These are phyloP conservation scores for Fomitiporia mediterranea DNA, from an alignment of 1,284 basidiomycete genomes.

Conservation along the genomic window DNA sequence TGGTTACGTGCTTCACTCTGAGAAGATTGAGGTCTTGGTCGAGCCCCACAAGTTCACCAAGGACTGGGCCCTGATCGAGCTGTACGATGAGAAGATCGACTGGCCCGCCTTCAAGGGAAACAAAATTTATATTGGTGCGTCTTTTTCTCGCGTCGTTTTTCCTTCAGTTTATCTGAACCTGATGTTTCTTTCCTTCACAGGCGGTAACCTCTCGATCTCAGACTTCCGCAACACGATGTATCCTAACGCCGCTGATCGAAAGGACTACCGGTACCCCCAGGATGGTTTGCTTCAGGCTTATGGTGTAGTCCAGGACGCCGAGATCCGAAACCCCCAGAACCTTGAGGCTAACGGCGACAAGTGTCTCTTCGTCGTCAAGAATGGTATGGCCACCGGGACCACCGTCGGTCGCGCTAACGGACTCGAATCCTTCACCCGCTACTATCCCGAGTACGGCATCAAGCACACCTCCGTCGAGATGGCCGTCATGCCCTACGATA, in stretches of 20 bases:
- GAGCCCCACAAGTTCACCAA: slow-evolving; percentile 25
- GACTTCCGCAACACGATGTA: slow-evolving; percentile 25
- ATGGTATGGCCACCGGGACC: slow-evolving; percentile 29
- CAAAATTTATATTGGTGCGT: slow-evolving; percentile 20
- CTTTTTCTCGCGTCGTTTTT: slow-evolving; percentile 4
- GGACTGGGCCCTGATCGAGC: slow-evolving; percentile 30
- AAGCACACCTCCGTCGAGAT: slow-evolving; percentile 29
- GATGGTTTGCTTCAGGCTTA: slow-evolving; percentile 18
- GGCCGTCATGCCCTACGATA: slow-evolving; percentile 29
- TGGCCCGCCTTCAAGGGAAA: slow-evolving; percentile 19
- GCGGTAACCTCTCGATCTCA: slow-evolving; percentile 24
- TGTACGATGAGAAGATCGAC: slow-evolving; percentile 25
- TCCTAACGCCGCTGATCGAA: slow-evolving; percentile 18
- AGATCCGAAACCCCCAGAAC: slow-evolving; percentile 20
- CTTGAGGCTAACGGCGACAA: slow-evolving; percentile 22
- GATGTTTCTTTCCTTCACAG: slow-evolving; percentile 24
- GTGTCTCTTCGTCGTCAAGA: slow-evolving; percentile 31
- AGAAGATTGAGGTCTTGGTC: slow-evolving; percentile 26
- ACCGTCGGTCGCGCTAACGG: slow-evolving; percentile 31
- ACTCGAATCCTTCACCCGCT: slow-evolving; percentile 30
- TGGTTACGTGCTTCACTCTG: slow-evolving; percentile 30
- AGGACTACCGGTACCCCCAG: slow-evolving; percentile 23
- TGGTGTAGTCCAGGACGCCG: slow-evolving; percentile 19
- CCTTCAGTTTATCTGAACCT: slow-evolving; percentile 18
- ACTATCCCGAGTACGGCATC: slow-evolving; percentile 25